phyloP scores from a whole-genome alignment of 179 eudicot genomes.

The Gypsophila paniculata region DNA sequence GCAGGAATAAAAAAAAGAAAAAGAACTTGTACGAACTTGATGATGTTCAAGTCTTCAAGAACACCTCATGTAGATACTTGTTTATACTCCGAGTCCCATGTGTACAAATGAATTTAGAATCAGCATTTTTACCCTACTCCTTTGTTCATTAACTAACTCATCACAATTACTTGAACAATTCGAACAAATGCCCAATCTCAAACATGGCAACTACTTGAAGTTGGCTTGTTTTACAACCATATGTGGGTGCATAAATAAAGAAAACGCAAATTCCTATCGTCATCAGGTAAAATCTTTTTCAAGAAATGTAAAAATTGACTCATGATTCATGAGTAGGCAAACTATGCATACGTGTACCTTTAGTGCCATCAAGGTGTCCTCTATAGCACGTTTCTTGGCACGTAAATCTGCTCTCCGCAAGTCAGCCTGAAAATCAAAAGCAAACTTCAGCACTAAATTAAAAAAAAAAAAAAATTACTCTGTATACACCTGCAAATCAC shows the following conservation, averaged over 20 bases:
- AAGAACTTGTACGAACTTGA: no score
- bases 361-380: conserved; percentile 87
- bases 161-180: no score
- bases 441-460: conserved; percentile 1
- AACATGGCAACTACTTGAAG: neutral
- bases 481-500: neutral
- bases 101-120: neutral
- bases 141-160: neutral
- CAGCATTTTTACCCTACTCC: no score
- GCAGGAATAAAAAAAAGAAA: no score
- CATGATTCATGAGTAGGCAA: neutral
- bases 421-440: conserved; percentile 65
- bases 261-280: neutral
- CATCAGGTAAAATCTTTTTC: neutral
- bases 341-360: conserved; percentile 47
- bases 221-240: conserved; percentile 5
- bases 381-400: conserved; percentile 89
- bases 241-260: neutral
- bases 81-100: neutral
- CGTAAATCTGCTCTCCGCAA: conserved; percentile 78
- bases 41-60: neutral
- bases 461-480: neutral
- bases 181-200: neutral
- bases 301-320: neutral
- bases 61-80: no score